Percentiles rank a stretch among this genome's conserved stretches.
Conservation (phyloP, 2,329 filamentous ascomycete genomes). For the Zasmidium angulare region DNA sequence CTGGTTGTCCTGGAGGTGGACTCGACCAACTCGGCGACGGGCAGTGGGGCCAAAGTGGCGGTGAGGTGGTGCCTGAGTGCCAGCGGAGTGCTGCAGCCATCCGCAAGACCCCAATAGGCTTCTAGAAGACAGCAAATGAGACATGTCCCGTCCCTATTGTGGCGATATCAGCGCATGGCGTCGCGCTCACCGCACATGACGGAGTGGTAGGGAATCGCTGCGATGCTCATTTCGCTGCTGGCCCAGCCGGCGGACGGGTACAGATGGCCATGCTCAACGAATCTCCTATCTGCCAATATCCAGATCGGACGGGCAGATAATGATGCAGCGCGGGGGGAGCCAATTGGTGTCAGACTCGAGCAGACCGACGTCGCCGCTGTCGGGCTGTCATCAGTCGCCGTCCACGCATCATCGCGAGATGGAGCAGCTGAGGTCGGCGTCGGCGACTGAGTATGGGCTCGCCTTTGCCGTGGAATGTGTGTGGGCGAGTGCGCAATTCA, state of each 20-base stretch:
- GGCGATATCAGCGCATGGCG: slow-evolving; percentile 20
- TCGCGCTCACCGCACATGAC: slow-evolving; percentile 19
- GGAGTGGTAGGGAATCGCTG: not conserved
- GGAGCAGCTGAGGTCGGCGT: not conserved
- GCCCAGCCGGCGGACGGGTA: slow-evolving; percentile 5
- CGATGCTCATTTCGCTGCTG: slow-evolving; percentile 3
- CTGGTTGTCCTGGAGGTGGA: not conserved
- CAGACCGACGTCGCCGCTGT: slow-evolving; percentile 5
- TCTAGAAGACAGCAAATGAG: slow-evolving; percentile 32
- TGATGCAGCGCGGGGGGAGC: slow-evolving; percentile 9
- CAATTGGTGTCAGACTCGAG: slow-evolving; percentile 7
- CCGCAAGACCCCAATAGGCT: slow-evolving; percentile 25
- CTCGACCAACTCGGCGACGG: not conserved
- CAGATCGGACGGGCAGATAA: slow-evolving; percentile 10
- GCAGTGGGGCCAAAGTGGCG: slow-evolving; percentile 29
- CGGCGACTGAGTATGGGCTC: slow-evolving; percentile 14
- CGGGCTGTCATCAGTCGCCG: not conserved
- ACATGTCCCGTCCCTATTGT: slow-evolving; percentile 22
- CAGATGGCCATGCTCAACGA: not conserved
- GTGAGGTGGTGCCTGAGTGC: slow-evolving; percentile 30
- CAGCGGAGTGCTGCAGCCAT: slow-evolving; percentile 29
- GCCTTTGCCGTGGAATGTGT: slow-evolving; percentile 23
- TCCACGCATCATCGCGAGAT: not conserved
- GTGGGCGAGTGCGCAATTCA: slow-evolving; percentile 6
- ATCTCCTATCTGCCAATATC: not conserved